Conservation (phyloP, 805 yeast genomes). For the Yarrowia sp. region DNA sequence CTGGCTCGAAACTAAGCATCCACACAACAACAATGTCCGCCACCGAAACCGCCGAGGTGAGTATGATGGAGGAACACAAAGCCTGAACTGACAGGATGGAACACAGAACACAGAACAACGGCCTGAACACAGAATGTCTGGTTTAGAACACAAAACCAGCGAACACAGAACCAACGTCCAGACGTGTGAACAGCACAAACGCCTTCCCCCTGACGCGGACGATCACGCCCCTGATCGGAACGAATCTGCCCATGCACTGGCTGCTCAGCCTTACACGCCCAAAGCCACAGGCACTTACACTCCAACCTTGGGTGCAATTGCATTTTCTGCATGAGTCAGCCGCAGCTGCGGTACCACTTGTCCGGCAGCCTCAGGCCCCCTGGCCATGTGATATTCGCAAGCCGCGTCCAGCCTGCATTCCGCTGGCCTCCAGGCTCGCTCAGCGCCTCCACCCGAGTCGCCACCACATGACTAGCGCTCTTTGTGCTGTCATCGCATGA, state of each 20-base stretch:
- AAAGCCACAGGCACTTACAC: not conserved
- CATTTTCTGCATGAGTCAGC: conserved; percentile 5
- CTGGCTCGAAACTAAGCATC: conserved; percentile 17
- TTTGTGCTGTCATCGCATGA: conserved; percentile 18
- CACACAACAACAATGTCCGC: conserved; percentile 17
- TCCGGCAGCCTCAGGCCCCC: not conserved
- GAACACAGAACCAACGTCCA: too few species aligned
- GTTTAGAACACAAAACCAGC: too few species aligned
- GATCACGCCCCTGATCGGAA: not conserved
- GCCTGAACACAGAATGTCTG: too few species aligned
- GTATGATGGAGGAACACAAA: too few species aligned
- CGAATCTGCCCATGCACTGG: conserved; percentile 11
- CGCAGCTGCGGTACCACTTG: not conserved
- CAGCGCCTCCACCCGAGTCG: not conserved
- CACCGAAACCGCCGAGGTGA: conserved; percentile 16
- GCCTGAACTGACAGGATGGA: too few species aligned
- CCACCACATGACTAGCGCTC: conserved; percentile 10
- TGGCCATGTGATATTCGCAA: not conserved
- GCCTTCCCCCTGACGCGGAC: too few species aligned
- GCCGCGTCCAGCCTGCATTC: too few species aligned
- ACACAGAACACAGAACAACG: too few species aligned
- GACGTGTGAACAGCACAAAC: too few species aligned
- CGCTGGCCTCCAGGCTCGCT: too few species aligned
- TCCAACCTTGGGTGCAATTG: conserved; percentile 9
- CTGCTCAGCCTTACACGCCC: conserved; percentile 19